These are phyloP conservation scores for Calocybe gangraenosa DNA, from an alignment of 768 basidiomycete genomes.

Conservation along the genomic window DNA sequence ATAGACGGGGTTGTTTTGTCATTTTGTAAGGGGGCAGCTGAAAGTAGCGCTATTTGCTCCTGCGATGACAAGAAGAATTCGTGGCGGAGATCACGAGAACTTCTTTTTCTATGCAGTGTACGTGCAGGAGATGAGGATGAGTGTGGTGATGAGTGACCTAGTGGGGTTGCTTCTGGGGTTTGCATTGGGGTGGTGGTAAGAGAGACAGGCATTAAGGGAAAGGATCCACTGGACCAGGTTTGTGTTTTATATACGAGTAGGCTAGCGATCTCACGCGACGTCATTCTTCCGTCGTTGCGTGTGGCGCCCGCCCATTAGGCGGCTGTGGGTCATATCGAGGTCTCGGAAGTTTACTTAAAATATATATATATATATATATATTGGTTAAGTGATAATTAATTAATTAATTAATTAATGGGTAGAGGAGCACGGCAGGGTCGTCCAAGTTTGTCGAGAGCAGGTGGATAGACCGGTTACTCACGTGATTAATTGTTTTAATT, in stretches of 20 bases:
- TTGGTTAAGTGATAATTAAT: no score
- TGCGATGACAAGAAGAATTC: constrained; percentile 19
- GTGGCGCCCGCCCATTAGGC: background rate
- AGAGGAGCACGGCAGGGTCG: no score
- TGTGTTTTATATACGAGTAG: background rate
- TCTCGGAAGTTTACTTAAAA: no score
- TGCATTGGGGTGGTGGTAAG: background rate
- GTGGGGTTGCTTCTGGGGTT: background rate
- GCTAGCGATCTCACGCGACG: background rate
- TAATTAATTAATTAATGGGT: no score
- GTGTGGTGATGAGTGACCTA: background rate
- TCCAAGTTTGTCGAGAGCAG: no score
- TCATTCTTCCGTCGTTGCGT: background rate
- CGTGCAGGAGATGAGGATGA: constrained; percentile 1
- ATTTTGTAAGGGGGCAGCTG: background rate
- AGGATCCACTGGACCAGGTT: background rate
- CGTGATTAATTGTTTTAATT: no score
- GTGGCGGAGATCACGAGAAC: constrained; percentile 27
- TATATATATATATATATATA: no score
- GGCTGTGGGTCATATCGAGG: background rate
- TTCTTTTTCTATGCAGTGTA: constrained; percentile 30
- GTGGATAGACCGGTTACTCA: no score
- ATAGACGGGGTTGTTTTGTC: no score
- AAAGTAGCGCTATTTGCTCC: background rate
- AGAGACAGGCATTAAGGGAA: background rate